Conservation (phyloP, 139 green algal species). For the Chlorella sp. region DNA sequence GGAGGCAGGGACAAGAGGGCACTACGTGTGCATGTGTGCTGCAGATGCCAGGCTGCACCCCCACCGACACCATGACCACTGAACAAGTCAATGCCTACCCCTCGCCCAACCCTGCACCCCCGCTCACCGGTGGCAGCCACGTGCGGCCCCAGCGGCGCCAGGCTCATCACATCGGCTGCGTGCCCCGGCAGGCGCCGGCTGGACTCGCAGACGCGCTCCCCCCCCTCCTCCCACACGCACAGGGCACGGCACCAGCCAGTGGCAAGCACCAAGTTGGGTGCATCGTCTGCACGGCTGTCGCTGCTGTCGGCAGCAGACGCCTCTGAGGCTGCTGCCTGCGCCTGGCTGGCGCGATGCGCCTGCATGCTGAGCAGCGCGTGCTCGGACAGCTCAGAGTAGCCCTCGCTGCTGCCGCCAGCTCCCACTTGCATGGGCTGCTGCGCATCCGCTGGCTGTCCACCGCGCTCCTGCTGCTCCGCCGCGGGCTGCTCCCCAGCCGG, state of each 20-base stretch:
- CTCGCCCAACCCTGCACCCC: too few relatives aligned
- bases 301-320: not conserved
- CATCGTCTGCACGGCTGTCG: not conserved
- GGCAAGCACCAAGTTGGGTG: conserved; percentile 43
- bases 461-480: not conserved
- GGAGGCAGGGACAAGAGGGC: not conserved
- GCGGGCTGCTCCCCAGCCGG: not conserved
- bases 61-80: too few relatives aligned
- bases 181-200: conserved; percentile 70
- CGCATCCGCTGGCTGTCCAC: not conserved
- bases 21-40: not conserved
- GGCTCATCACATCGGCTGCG: conserved; percentile 21
- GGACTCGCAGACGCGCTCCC: conserved; percentile 49
- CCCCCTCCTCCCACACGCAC: conserved; percentile 79
- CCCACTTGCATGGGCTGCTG: not conserved
- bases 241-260: conserved; percentile 80
- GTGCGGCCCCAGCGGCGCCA: conserved; percentile 16
- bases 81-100: too few relatives aligned
- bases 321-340: not conserved
- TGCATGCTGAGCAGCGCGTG: conserved; percentile 7
- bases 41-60: too few relatives aligned
- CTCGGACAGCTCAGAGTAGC: not conserved
- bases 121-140: conserved; percentile 74
- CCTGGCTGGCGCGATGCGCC: not conserved
- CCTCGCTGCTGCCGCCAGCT: not conserved